A percentile compares a stretch with the other conserved stretches of the same genome.
These are phyloP conservation scores for Magnolia officinalis DNA, from an alignment of 164 flowering plant genomes.

Conservation along the genomic window DNA sequence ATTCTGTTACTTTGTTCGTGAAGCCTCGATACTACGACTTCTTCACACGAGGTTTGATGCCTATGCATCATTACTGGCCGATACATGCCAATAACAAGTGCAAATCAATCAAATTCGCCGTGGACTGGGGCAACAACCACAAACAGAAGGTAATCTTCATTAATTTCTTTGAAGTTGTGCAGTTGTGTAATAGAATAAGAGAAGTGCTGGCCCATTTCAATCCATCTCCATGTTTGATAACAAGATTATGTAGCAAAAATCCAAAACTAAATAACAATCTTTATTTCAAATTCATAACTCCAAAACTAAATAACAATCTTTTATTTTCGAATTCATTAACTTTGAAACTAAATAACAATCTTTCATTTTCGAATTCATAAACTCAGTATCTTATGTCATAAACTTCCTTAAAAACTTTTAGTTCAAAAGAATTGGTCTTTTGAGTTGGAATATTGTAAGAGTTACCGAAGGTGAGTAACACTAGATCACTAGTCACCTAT, in stretches of 20 bases:
- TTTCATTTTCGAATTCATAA: too few relatives aligned
- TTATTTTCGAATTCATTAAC: too few relatives aligned
- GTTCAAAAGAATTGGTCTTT: too few relatives aligned
- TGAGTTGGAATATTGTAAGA: too few relatives aligned
- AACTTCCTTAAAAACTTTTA: not conserved
- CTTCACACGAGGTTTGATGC: conserved; percentile 52
- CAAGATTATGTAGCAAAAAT: too few relatives aligned
- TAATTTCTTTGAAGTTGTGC: not conserved
- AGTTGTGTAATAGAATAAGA: not conserved
- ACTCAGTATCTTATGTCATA: not conserved
- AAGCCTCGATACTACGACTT: conserved; percentile 55
- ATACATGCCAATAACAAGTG: conserved; percentile 37
- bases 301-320: too few relatives aligned
- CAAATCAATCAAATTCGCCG: conserved; percentile 54
- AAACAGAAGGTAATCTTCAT: conserved; percentile 35
- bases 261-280: too few relatives aligned
- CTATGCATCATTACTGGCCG: conserved; percentile 72
- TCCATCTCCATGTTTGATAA: not conserved
- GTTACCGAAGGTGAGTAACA: too few relatives aligned
- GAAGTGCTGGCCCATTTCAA: not conserved
- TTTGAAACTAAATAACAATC: not conserved
- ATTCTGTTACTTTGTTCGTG: conserved; percentile 44
- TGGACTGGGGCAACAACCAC: conserved; percentile 68
- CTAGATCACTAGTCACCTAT: too few relatives aligned
- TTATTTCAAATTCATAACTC: too few relatives aligned